Percentiles rank a stretch among this genome's conserved stretches.
phyloP scores from a whole-genome alignment of 495 filamentous ascomycete species.

The Trichoderma parareesei region DNA sequence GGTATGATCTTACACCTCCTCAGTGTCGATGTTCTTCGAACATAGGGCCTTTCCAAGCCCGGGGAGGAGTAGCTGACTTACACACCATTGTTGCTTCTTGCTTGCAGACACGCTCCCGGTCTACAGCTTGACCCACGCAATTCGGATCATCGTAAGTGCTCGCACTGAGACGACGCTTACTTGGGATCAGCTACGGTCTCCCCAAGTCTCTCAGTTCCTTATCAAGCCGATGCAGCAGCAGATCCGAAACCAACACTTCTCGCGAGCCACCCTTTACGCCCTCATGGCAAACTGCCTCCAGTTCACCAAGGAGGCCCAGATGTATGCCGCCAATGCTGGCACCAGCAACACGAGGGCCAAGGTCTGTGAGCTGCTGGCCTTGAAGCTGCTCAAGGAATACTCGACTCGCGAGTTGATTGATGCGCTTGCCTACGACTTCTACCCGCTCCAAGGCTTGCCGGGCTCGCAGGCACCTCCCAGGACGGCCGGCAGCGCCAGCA shows the following conservation, averaged over 20 bases:
- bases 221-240: constrained; percentile 85
- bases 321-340: constrained; percentile 74
- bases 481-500: constrained; percentile 22
- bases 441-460: constrained; percentile 69
- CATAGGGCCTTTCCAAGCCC: background rate
- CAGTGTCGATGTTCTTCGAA: background rate
- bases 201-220: constrained; percentile 90
- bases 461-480: constrained; percentile 38
- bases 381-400: constrained; percentile 84
- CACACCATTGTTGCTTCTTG: background rate
- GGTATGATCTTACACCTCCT: constrained; percentile 38
- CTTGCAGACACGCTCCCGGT: constrained; percentile 55
- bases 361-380: constrained; percentile 85
- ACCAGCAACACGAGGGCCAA: constrained; percentile 73
- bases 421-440: constrained; percentile 88
- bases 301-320: constrained; percentile 76
- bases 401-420: constrained; percentile 81
- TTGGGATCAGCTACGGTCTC: constrained; percentile 93
- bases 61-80: constrained; percentile 6
- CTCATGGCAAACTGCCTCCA: constrained; percentile 89
- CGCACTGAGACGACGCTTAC: constrained; percentile 84
- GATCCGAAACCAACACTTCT: constrained; percentile 70
- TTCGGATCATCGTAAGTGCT: constrained; percentile 70
- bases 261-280: constrained; percentile 77
- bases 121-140: constrained; percentile 82